Evolutionary conservation across 352 stramenopile genomes (phyloP).

Genomic region (Globisporangium takayamanum): DNA sequence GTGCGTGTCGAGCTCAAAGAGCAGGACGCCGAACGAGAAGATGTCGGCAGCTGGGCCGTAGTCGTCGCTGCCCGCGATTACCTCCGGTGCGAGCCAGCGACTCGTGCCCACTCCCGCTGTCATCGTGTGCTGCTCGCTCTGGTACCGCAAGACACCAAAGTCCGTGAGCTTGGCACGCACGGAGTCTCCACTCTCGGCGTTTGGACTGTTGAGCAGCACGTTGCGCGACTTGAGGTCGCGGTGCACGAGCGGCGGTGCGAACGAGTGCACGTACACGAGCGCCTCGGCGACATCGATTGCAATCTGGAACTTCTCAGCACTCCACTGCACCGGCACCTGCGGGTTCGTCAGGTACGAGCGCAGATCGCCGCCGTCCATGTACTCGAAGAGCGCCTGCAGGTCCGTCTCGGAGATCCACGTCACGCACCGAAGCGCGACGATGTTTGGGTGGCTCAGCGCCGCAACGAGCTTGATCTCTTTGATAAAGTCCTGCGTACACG

Average conservation of each 20-base stretch:
- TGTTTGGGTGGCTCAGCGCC: slow-evolving; percentile 12
- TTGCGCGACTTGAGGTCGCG: slow-evolving; percentile 39
- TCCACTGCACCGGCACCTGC: background rate
- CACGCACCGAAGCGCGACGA: slow-evolving; percentile 15
- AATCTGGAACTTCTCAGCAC: slow-evolving; percentile 14
- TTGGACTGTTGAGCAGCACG: slow-evolving; percentile 24
- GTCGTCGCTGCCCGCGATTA: slow-evolving; percentile 27
- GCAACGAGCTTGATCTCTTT: slow-evolving; percentile 12
- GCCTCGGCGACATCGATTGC: slow-evolving; percentile 27
- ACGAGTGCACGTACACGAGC: slow-evolving; percentile 45
- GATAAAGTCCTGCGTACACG: slow-evolving; percentile 16
- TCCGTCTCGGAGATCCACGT: slow-evolving; percentile 11
- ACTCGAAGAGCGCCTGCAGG: slow-evolving; percentile 14
- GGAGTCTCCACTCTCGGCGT: slow-evolving; percentile 10
- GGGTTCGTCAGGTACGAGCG: slow-evolving; percentile 5
- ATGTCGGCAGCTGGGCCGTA: slow-evolving; percentile 51
- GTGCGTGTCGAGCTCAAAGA: slow-evolving; percentile 54
- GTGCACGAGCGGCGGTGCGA: slow-evolving; percentile 32
- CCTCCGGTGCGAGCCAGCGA: slow-evolving; percentile 19
- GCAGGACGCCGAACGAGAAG: slow-evolving; percentile 53
- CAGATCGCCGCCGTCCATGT: slow-evolving; percentile 10
- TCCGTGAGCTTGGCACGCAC: slow-evolving; percentile 17
- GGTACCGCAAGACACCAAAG: slow-evolving; percentile 17
- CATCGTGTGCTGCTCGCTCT: slow-evolving; percentile 12
- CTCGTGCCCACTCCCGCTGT: slow-evolving; percentile 17